A percentile compares a stretch with the other conserved stretches of the same genome.
phyloP scores from a whole-genome alignment of 352 stramenopile genomes.

The Stramenopiles sp. region DNA sequence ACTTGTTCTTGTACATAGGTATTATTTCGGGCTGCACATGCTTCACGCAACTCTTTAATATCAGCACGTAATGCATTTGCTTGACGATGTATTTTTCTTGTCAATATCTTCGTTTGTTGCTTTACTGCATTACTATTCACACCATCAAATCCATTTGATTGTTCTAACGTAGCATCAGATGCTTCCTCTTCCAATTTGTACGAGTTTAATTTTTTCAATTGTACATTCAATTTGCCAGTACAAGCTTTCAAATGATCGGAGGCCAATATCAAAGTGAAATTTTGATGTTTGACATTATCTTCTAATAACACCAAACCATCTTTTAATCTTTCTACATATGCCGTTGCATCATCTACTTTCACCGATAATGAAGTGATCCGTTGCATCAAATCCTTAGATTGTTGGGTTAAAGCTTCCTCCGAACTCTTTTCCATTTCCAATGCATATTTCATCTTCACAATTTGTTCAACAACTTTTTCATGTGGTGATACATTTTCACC shows the following conservation, averaged over 20 bases:
- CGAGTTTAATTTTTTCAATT: background rate
- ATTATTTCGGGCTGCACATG: background rate
- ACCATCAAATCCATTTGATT: conserved; percentile 3
- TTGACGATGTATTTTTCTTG: background rate
- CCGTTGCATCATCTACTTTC: conserved; percentile 6
- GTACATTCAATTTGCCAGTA: background rate
- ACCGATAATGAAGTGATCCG: background rate
- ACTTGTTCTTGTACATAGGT: background rate
- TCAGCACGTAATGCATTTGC: conserved; percentile 5
- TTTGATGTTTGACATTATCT: conserved; percentile 9
- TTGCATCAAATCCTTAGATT: conserved; percentile 7
- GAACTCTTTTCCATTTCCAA: conserved; percentile 7
- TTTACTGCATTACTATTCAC: conserved; percentile 1
- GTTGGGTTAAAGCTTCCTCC: conserved; percentile 5
- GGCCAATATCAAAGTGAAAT: conserved; percentile 7
- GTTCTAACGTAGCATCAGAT: background rate
- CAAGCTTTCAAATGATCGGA: conserved; percentile 3
- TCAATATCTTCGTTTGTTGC: conserved; percentile 9
- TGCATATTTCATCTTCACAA: conserved; percentile 2
- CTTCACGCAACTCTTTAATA: background rate
- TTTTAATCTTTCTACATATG: background rate
- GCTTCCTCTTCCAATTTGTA: conserved; percentile 7
- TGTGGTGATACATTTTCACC: conserved; percentile 7
- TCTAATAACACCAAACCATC: background rate
- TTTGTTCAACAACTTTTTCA: background rate